phyloP scores from a whole-genome alignment of 768 basidiomycete genomes.

The Thelephora ganbajun region DNA sequence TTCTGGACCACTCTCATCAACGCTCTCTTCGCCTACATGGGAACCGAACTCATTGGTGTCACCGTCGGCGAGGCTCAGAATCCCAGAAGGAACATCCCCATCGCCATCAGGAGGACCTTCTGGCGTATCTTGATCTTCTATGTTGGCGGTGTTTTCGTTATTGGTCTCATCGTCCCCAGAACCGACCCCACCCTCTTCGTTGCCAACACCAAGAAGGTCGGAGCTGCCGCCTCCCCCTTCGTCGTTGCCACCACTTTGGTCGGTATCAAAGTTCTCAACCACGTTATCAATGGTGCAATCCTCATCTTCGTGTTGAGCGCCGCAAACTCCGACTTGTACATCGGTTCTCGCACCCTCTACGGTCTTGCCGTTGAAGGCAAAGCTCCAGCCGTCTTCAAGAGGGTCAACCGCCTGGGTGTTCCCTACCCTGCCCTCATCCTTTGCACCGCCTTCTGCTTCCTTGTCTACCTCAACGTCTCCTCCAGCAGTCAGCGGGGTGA shows the following conservation, averaged over 20 bases:
- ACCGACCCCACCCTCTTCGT: constrained; percentile 29
- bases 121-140: constrained; percentile 50
- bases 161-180: constrained; percentile 57
- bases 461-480: constrained; percentile 45
- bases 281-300: constrained; percentile 53
- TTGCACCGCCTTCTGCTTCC: constrained; percentile 38
- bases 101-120: constrained; percentile 53
- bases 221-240: constrained; percentile 52
- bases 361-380: constrained; percentile 32
- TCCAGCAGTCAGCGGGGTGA: constrained; percentile 36
- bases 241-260: constrained; percentile 27
- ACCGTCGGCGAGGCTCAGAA: constrained; percentile 48
- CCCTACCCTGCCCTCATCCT: constrained; percentile 30
- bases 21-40: constrained; percentile 59
- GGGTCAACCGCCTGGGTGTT: constrained; percentile 21
- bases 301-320: constrained; percentile 51
- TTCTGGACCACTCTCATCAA: constrained; percentile 64
- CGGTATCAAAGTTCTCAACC: constrained; percentile 42
- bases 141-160: constrained; percentile 56
- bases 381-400: constrained; percentile 26
- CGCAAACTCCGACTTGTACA: constrained; percentile 50
- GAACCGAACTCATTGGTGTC: constrained; percentile 69
- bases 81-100: constrained; percentile 60
- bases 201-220: constrained; percentile 23
- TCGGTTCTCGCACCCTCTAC: constrained; percentile 33